phyloP scores from a whole-genome alignment of 176 grass and related monocot genomes.

The Hsuehochloa calcarea region DNA sequence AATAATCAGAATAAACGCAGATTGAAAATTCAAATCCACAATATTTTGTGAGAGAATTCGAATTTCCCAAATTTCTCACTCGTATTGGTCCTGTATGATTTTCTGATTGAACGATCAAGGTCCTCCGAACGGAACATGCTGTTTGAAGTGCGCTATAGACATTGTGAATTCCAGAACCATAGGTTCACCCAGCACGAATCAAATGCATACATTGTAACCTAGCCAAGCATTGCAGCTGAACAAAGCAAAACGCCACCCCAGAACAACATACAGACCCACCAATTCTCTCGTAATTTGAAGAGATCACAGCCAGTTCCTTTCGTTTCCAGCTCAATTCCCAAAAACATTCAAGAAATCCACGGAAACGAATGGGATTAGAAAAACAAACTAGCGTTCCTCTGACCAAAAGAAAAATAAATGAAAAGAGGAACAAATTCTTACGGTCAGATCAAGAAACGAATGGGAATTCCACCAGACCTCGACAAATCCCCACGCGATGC shows the following conservation, averaged over 20 bases:
- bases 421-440: neutral
- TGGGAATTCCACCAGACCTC: neutral
- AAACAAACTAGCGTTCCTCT: no score
- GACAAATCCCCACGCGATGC: neutral
- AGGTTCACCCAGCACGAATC: neutral
- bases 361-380: no score
- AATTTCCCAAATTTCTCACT: neutral
- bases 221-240: neutral
- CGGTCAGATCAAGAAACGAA: neutral
- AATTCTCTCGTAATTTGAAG: neutral
- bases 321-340: neutral
- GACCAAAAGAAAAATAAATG: neutral
- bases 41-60: neutral
- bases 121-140: neutral
- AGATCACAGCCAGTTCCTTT: conserved; percentile 6
- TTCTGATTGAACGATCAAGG: neutral
- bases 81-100: neutral
- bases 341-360: neutral
- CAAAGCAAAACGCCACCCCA: neutral
- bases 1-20: neutral
- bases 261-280: neutral
- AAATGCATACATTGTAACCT: neutral
- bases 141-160: neutral
- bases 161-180: neutral
- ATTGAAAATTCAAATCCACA: neutral